Evolutionary conservation across 169 alveolate genomes (phyloP).

Genomic region (Eimeria tenella): DNA sequence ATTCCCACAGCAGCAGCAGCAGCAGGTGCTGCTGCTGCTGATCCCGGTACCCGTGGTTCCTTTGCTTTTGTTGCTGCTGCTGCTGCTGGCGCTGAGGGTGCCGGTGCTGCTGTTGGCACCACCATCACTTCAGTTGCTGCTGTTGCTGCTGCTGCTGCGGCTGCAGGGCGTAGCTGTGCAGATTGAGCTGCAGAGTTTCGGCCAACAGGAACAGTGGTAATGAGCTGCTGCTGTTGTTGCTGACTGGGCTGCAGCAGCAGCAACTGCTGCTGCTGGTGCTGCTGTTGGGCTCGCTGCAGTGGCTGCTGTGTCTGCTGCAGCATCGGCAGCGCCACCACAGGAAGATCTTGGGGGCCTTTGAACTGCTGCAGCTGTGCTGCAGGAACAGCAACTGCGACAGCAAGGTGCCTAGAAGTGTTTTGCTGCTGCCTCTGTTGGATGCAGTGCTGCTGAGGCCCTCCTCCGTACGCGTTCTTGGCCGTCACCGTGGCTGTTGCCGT

Average conservation of each 20-base stretch:
- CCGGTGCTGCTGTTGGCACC: neutral
- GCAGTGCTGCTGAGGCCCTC: neutral
- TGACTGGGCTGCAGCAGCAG: neutral
- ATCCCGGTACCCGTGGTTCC: neutral
- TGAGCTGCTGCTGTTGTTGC: neutral
- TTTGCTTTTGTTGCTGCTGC: neutral
- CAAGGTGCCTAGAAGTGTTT: neutral
- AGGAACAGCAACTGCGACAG: constrained; percentile 13
- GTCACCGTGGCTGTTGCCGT: neutral
- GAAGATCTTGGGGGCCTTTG: neutral
- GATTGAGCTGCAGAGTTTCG: neutral
- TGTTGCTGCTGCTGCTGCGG: constrained; percentile 29
- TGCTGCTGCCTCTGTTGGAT: constrained; percentile 8
- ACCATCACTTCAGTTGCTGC: neutral
- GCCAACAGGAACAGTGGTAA: neutral
- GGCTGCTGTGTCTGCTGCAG: constrained; percentile 19
- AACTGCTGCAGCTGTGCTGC: constrained; percentile 28
- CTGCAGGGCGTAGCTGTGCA: neutral
- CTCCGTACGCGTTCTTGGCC: no score
- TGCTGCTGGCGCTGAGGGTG: neutral
- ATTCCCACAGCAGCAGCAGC: neutral
- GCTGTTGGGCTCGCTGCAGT: neutral
- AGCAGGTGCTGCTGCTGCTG: neutral
- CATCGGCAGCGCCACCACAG: neutral
- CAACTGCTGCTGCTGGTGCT: constrained; percentile 14